A percentile compares a stretch with the other conserved stretches of the same genome.
Evolutionary conservation across 495 filamentous ascomycete genomes (phyloP).

Genomic region (Corynascus novoguineensis): DNA sequence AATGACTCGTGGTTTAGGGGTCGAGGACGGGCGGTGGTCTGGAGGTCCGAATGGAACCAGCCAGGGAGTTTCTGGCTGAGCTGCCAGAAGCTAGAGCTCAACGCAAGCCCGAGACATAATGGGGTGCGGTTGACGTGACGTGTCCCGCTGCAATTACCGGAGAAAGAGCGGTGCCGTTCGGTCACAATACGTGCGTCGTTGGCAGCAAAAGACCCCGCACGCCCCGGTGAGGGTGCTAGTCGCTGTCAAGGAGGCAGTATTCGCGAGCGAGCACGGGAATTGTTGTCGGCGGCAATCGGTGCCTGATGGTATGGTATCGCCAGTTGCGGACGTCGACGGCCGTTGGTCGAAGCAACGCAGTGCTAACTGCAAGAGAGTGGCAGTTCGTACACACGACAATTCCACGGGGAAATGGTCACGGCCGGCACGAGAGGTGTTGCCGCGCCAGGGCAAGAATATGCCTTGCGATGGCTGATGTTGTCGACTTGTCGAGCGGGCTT

Average conservation of each 20-base stretch:
- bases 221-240: background rate
- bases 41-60: conserved; percentile 18
- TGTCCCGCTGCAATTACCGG: conserved; percentile 22
- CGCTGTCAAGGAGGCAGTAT: background rate
- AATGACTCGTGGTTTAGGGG: background rate
- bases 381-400: conserved; percentile 17
- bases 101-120: conserved; percentile 46
- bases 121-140: conserved; percentile 35
- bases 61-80: conserved; percentile 35
- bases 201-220: conserved; percentile 2
- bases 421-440: conserved; percentile 6
- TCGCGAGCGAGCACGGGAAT: background rate
- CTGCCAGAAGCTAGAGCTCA: conserved; percentile 45
- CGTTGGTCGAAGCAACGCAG: background rate
- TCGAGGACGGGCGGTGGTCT: background rate
- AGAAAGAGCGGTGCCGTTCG: background rate
- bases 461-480: conserved; percentile 24
- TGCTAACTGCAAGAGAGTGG: conserved; percentile 5
- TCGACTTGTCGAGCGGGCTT: conserved; percentile 20
- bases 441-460: conserved; percentile 21
- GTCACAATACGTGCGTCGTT: conserved; percentile 12
- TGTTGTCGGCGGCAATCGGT: background rate
- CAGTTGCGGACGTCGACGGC: background rate
- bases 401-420: background rate
- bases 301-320: background rate